Evolutionary conservation across 257 asterid species (phyloP).

Genomic region (Hygrophila difformis): DNA sequence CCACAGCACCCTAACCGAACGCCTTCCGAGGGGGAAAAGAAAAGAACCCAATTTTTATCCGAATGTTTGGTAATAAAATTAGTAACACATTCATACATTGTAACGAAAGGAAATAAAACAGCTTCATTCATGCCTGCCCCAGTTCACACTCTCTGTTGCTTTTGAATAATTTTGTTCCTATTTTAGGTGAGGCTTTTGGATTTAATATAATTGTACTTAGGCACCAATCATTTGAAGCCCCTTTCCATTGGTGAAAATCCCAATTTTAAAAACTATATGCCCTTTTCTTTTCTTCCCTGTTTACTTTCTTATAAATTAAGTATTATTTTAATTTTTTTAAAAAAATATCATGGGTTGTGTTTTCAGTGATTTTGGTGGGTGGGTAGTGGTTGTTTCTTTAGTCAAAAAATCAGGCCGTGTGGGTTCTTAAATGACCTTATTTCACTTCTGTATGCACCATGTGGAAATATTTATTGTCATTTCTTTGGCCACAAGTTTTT

Average conservation of each 20-base stretch:
- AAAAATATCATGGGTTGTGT: not conserved
- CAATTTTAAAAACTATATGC: constrained; percentile 3
- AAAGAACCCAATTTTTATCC: too few species aligned
- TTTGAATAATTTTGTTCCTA: not conserved
- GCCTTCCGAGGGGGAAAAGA: too few species aligned
- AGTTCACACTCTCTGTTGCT: too few species aligned
- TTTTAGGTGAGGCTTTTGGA: not conserved
- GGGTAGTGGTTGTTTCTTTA: constrained; percentile 3
- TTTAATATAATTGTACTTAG: constrained; percentile 6
- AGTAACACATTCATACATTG: not conserved
- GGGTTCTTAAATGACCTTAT: constrained; percentile 22
- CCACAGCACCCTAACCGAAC: too few species aligned
- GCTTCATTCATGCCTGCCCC: not conserved
- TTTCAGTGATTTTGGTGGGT: constrained; percentile 12
- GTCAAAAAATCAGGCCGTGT: constrained; percentile 32
- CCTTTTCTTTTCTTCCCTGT: not conserved
- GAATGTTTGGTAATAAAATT: too few species aligned
- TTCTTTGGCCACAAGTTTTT: too few species aligned
- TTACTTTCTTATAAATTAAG: too few species aligned
- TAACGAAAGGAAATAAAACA: not conserved
- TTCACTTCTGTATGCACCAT: constrained; percentile 16
- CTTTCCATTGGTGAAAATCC: constrained; percentile 24
- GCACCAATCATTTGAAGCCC: constrained; percentile 34
- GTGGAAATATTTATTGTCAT: constrained; percentile 8
- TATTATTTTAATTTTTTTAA: constrained; percentile 6